Conservation (phyloP, 805 yeast species). For the Metschnikowia lochheadii region DNA sequence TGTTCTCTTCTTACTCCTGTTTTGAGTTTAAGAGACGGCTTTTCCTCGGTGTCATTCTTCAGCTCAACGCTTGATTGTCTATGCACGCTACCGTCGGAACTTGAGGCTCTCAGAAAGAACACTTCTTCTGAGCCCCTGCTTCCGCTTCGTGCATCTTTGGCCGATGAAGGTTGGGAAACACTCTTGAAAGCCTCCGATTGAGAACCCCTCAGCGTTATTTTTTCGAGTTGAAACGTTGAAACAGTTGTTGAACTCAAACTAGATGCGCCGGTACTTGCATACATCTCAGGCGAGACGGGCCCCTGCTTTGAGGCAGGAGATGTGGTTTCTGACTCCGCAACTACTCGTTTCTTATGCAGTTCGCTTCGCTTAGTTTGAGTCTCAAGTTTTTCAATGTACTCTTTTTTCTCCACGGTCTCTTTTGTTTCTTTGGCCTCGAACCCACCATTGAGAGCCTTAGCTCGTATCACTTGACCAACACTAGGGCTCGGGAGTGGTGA, state of each 20-base stretch:
- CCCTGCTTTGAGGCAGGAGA: background rate
- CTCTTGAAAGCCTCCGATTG: background rate
- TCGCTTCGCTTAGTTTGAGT: background rate
- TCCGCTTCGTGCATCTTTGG: constrained; percentile 1
- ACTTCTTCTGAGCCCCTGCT: constrained; percentile 1
- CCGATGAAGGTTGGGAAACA: constrained; percentile 4
- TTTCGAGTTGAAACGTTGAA: background rate
- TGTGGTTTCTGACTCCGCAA: background rate
- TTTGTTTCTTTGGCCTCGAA: background rate
- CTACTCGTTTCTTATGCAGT: background rate
- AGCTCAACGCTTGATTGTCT: background rate
- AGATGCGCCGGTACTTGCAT: background rate
- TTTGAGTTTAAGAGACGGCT: background rate
- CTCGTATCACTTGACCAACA: background rate
- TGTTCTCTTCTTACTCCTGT: background rate
- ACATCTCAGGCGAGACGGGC: background rate
- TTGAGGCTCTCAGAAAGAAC: background rate
- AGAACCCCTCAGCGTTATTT: background rate
- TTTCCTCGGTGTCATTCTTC: background rate
- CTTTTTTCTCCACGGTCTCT: background rate
- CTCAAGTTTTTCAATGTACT: background rate
- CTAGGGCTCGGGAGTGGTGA: background rate
- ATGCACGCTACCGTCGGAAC: background rate
- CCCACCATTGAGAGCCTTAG: background rate
- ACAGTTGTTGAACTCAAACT: background rate